Evolutionary conservation across 371 early-diverging fungal species (phyloP), one percentile per base, ranked within the genome.

Genomic region (Zopfochytrium polystomum): DNA sequence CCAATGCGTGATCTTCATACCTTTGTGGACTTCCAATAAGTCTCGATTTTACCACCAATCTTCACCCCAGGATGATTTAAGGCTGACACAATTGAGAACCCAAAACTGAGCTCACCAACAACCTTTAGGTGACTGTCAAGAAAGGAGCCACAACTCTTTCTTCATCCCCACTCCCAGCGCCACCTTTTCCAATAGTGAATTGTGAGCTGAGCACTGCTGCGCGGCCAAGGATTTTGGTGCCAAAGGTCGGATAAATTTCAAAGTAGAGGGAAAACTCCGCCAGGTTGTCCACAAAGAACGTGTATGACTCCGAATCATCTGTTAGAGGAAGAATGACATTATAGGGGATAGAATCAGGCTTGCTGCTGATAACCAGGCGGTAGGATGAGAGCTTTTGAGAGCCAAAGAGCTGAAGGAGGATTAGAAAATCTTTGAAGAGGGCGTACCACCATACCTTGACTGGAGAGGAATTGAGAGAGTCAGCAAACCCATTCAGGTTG

Each of bases 11-110:
- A n/a, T n/a, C n/a, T n/a, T n/a, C n/a, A n/a, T 46, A 80, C 75
- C 65, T 86, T 87, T 0, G 92, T 90, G 2, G 94, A 88, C 74
- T 95, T 95, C 97, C 97, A 96, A 58, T 96, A 96, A 0, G 97
- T 96, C 65, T 93, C 93, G 32, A 95, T 85, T 25, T 87, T 83
- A 23, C 97, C 97, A 9, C 95, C 96, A 60, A 96, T 92, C 67
- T 87, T 86, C 52, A 96, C 72, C 20, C 85, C 80, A 0, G 90
- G 88, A 34, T 91, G 94, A 32, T 79, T 77, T 71, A 96, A 94
- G 0, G 98, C 94, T 51, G 83, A 82, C 30, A 97, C 85, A 0
- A 93, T 81, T 7, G 87, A 78, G 58, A 87, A 90, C 56, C 84
- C 88, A 60, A 93, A 90, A 13, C 84, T 72, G 2, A 96, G 67